Conservation (phyloP, 2,329 filamentous ascomycete genomes). For the Didymella glomerata region DNA sequence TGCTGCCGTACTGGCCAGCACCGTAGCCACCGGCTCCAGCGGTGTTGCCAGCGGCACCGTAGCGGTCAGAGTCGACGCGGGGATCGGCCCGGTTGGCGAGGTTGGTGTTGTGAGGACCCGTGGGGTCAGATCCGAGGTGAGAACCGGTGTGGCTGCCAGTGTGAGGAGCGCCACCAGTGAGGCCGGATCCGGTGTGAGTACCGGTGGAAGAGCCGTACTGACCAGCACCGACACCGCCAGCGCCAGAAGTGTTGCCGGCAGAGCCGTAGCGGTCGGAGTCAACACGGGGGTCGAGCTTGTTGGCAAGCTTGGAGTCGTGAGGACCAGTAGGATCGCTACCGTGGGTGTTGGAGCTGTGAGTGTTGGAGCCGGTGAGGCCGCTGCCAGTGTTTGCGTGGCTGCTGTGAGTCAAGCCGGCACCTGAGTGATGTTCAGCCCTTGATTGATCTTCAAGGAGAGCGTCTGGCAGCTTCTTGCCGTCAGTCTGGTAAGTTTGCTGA, state of each 20-base stretch:
- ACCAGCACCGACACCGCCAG: slow-evolving; percentile 19
- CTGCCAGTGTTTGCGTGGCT: slow-evolving; percentile 25
- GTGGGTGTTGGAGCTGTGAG: slow-evolving; percentile 17
- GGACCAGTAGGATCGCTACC: slow-evolving; percentile 32
- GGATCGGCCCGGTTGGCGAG: slow-evolving; percentile 33
- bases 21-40: slow-evolving; percentile 20
- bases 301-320: slow-evolving; percentile 24
- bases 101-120: slow-evolving; percentile 30
- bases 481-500: slow-evolving; percentile 21
- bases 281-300: slow-evolving; percentile 37
- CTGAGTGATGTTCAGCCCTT: slow-evolving; percentile 23
- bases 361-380: slow-evolving; percentile 16
- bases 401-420: slow-evolving; percentile 23
- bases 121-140: slow-evolving; percentile 24
- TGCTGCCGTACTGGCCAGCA: slow-evolving; percentile 10
- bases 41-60: slow-evolving; percentile 29
- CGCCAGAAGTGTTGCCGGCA: slow-evolving; percentile 34
- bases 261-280: slow-evolving; percentile 39
- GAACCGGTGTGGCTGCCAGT: slow-evolving; percentile 17
- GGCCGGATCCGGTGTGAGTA: slow-evolving; percentile 18
- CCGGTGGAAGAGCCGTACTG: slow-evolving; percentile 24
- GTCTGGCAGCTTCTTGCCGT: slow-evolving; percentile 20
- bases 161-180: slow-evolving; percentile 13
- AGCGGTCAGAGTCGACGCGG: slow-evolving; percentile 37
- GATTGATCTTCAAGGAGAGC: slow-evolving; percentile 20